A percentile compares a stretch with the other conserved stretches of the same genome.
Evolutionary conservation across 768 basidiomycete genomes (phyloP).

Genomic region (Tricholoma bakamatsutake): DNA sequence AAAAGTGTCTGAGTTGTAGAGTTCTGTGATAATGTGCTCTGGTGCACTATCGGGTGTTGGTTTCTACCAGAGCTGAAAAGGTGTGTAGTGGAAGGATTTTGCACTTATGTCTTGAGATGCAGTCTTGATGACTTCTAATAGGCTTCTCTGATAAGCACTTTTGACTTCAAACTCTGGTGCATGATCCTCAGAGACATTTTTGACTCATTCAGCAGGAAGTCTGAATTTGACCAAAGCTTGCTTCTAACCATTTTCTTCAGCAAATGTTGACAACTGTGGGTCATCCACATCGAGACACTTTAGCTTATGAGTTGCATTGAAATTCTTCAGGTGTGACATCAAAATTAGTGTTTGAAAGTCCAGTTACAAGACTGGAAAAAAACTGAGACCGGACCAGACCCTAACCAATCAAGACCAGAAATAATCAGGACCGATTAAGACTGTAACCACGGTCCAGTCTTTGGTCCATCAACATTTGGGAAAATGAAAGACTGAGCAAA

Average conservation of each 20-base stretch:
- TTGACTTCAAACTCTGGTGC: not conserved
- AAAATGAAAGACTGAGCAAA: too few species aligned
- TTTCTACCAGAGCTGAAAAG: constrained; percentile 15
- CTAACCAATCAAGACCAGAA: too few species aligned
- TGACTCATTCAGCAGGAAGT: constrained; percentile 15
- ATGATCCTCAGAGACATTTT: constrained; percentile 12
- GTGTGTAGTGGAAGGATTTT: constrained; percentile 6
- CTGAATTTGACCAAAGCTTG: constrained; percentile 15
- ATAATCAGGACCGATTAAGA: too few species aligned
- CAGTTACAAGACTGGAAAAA: too few species aligned
- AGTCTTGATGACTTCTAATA: constrained; percentile 9
- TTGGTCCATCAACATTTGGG: too few species aligned
- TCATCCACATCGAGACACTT: not conserved
- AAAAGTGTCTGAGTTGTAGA: not conserved
- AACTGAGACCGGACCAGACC: too few species aligned
- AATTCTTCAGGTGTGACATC: not conserved
- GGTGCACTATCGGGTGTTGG: constrained; percentile 1
- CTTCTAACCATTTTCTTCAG: constrained; percentile 17
- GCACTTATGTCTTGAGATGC: constrained; percentile 10
- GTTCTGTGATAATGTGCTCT: not conserved
- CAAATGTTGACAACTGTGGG: not conserved
- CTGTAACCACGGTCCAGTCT: too few species aligned
- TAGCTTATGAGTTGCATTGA: constrained; percentile 13
- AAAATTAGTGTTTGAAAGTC: too few species aligned
- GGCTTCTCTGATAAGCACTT: not conserved